Evolutionary conservation across 2,329 filamentous ascomycete genomes (phyloP).

Genomic region (Botryosphaeria agaves): DNA sequence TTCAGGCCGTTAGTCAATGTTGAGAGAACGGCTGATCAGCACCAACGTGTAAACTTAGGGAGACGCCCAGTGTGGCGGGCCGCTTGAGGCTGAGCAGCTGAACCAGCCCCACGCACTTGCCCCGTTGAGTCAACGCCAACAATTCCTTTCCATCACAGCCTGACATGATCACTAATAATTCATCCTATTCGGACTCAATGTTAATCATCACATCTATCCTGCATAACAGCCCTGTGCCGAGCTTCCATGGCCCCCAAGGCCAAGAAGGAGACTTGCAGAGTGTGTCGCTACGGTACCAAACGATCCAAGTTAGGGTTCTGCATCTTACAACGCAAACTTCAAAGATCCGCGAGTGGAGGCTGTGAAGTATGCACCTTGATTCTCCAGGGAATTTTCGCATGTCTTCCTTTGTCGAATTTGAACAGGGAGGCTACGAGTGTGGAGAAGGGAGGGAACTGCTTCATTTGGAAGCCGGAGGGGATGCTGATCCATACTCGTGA

Average conservation of each 20-base stretch:
- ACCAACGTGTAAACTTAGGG: background rate
- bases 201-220: background rate
- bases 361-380: background rate
- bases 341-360: background rate
- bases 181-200: background rate
- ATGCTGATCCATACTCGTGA: background rate
- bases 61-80: background rate
- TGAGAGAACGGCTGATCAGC: background rate
- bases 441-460: background rate
- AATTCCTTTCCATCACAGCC: background rate
- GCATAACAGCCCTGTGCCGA: background rate
- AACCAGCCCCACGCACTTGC: too few relatives aligned
- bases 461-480: background rate
- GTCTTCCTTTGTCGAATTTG: background rate
- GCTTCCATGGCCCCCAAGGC: background rate
- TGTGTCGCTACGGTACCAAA: background rate
- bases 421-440: background rate
- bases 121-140: background rate
- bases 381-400: background rate
- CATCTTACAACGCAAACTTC: background rate
- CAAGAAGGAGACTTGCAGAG: background rate
- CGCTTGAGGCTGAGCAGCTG: background rate
- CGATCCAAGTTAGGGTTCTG: background rate
- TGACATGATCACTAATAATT: background rate
- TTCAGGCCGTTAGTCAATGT: background rate